Percentiles rank a stretch among this genome's conserved stretches.
phyloP scores from a whole-genome alignment of 2,329 filamentous ascomycete genomes.

The Aspergillus unguis region DNA sequence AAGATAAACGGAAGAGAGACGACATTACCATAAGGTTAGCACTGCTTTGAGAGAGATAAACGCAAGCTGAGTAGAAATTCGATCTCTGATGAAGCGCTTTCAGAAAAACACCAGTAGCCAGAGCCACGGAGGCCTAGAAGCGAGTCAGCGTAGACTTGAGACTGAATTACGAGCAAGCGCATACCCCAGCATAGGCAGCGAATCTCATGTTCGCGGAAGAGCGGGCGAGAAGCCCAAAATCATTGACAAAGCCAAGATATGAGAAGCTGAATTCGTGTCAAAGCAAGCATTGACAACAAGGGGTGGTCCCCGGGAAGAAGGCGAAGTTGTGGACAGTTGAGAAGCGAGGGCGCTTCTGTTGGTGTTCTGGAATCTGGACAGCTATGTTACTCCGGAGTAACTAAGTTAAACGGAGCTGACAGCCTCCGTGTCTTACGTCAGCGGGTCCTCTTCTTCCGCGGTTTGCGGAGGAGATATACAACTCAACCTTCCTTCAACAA shows the following conservation, averaged over 20 bases:
- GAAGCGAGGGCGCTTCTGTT: conserved; percentile 12
- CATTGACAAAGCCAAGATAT: conserved; percentile 25
- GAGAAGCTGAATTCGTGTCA: conserved; percentile 6
- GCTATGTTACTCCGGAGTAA: conserved; percentile 14
- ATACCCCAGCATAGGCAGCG: conserved; percentile 52
- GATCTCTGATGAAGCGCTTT: conserved; percentile 92
- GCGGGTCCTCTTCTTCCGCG: conserved; percentile 8
- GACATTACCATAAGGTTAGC: conserved; percentile 78
- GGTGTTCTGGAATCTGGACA: conserved; percentile 19
- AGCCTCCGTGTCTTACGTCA: conserved; percentile 19
- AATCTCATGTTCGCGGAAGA: conserved; percentile 44
- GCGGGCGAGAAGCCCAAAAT: conserved; percentile 24
- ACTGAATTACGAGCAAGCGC: background rate
- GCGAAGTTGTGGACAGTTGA: conserved; percentile 8
- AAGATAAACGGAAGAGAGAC: background rate
- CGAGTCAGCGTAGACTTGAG: conserved; percentile 7
- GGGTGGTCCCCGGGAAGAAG: background rate
- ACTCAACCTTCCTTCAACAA: background rate
- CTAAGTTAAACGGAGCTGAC: background rate
- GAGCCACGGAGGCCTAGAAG: conserved; percentile 69
- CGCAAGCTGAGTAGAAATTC: conserved; percentile 97
- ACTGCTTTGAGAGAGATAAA: conserved; percentile 95
- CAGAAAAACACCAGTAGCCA: conserved; percentile 78
- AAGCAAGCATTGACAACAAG: conserved; percentile 18
- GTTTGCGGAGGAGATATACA: background rate